Evolutionary conservation across 2,329 filamentous ascomycete genomes (phyloP).

Genomic region (Diaporthe aspalathi): DNA sequence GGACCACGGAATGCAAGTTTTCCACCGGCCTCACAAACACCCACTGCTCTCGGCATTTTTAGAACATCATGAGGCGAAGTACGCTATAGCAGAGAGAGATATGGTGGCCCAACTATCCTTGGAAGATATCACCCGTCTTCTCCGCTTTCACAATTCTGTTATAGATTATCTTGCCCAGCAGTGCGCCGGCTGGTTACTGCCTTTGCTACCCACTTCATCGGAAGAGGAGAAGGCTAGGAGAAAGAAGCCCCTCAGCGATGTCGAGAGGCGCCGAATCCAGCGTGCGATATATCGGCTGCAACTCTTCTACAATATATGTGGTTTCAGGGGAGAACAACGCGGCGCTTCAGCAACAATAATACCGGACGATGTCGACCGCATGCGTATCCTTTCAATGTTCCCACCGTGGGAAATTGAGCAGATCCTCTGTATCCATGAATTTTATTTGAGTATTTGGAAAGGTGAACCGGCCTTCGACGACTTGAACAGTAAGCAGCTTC

Average conservation of each 20-base stretch:
- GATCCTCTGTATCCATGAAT: too few relatives aligned
- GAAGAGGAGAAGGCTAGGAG: not conserved
- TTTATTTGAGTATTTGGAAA: too few relatives aligned
- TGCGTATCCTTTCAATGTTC: too few relatives aligned
- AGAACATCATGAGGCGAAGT: not conserved
- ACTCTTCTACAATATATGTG: slow-evolving; percentile 35
- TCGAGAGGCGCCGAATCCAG: slow-evolving; percentile 32
- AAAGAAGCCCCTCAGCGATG: slow-evolving; percentile 16
- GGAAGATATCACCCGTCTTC: slow-evolving; percentile 32
- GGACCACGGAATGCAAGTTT: not conserved
- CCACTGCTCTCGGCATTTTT: slow-evolving; percentile 17
- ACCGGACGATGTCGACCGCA: too few relatives aligned
- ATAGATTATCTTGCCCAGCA: slow-evolving; percentile 38
- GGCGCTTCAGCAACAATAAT: too few relatives aligned
- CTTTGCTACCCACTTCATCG: slow-evolving; percentile 8
- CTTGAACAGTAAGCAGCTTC: too few relatives aligned
- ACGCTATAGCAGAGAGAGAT: not conserved
- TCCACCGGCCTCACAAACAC: not conserved
- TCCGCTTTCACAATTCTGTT: slow-evolving; percentile 34
- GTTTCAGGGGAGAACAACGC: not conserved
- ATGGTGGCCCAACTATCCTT: not conserved
- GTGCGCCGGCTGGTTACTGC: slow-evolving; percentile 36
- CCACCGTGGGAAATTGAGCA: too few relatives aligned
- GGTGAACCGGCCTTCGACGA: too few relatives aligned
- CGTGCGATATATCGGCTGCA: slow-evolving; percentile 36